Evolutionary conservation across 177 flowering plant genomes (phyloP).

Genomic region (Telopea speciosissima): DNA sequence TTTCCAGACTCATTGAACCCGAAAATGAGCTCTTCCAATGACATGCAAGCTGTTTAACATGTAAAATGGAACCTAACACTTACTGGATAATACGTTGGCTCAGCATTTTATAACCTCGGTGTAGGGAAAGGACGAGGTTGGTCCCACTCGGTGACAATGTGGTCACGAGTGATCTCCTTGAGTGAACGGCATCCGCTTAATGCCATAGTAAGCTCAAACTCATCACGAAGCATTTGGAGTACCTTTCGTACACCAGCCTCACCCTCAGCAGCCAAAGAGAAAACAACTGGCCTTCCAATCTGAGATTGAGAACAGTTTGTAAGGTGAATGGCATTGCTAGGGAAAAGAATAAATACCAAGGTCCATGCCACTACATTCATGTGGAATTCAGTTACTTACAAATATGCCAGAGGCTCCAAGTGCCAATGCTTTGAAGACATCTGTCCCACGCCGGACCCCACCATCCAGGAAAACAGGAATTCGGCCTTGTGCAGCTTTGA

Average conservation of each 20-base stretch:
- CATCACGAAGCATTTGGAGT: constrained; percentile 82
- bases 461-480: constrained; percentile 86
- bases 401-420: constrained; percentile 91
- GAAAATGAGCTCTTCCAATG: neutral
- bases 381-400: constrained; percentile 38
- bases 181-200: constrained; percentile 76
- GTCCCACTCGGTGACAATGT: constrained; percentile 60
- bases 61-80: neutral
- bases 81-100: neutral
- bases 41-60: neutral
- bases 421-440: constrained; percentile 91
- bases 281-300: constrained; percentile 91
- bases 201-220: constrained; percentile 90
- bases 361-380: neutral
- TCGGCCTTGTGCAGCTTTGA: constrained; percentile 68
- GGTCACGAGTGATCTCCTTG: constrained; percentile 67
- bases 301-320: constrained; percentile 15
- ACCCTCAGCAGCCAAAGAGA: constrained; percentile 80
- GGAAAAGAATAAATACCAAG: neutral
- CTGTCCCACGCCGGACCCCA: constrained; percentile 86
- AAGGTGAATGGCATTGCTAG: neutral
- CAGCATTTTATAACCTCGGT: constrained; percentile 40
- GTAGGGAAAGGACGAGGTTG: constrained; percentile 23
- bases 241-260: constrained; percentile 85
- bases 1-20: constrained; percentile 2